Evolutionary conservation across 306 rosid species (phyloP).

Genomic region (Quercus cerris): DNA sequence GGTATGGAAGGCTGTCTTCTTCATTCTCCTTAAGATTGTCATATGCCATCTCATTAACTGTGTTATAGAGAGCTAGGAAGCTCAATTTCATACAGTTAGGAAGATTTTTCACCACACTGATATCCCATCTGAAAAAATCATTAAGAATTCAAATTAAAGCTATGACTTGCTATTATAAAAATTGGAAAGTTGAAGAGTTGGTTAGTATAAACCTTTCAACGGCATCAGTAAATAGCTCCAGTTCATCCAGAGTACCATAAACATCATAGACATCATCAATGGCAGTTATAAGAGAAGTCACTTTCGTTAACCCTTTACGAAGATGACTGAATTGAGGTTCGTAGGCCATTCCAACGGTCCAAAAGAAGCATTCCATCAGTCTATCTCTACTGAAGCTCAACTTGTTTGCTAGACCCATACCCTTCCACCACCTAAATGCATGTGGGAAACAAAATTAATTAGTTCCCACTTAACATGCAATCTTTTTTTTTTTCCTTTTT

Average conservation of each 20-base stretch:
- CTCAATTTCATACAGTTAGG: constrained; percentile 56
- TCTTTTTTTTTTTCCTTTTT: too few species aligned
- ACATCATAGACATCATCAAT: constrained; percentile 63
- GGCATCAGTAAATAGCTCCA: constrained; percentile 37
- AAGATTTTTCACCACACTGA: constrained; percentile 30
- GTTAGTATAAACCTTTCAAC: constrained; percentile 43
- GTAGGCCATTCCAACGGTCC: constrained; percentile 41
- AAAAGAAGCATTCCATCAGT: constrained; percentile 48
- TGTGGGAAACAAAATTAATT: not conserved
- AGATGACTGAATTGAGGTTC: constrained; percentile 36
- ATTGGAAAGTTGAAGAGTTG: not conserved
- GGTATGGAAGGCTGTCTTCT: constrained; percentile 37
- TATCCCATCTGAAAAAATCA: constrained; percentile 47
- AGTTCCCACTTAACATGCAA: not conserved
- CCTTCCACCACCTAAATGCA: constrained; percentile 52
- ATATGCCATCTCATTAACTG: constrained; percentile 46
- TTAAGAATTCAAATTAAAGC: not conserved
- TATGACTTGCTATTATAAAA: not conserved
- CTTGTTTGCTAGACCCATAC: constrained; percentile 37
- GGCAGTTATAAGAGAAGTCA: constrained; percentile 23
- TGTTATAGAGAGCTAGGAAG: constrained; percentile 64
- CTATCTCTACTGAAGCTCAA: constrained; percentile 51
- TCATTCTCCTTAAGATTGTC: constrained; percentile 38
- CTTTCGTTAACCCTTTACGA: constrained; percentile 52
- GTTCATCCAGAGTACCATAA: constrained; percentile 51